Evolutionary conservation across 2,329 filamentous ascomycete genomes (phyloP).

Genomic region (Colletotrichum musae): DNA sequence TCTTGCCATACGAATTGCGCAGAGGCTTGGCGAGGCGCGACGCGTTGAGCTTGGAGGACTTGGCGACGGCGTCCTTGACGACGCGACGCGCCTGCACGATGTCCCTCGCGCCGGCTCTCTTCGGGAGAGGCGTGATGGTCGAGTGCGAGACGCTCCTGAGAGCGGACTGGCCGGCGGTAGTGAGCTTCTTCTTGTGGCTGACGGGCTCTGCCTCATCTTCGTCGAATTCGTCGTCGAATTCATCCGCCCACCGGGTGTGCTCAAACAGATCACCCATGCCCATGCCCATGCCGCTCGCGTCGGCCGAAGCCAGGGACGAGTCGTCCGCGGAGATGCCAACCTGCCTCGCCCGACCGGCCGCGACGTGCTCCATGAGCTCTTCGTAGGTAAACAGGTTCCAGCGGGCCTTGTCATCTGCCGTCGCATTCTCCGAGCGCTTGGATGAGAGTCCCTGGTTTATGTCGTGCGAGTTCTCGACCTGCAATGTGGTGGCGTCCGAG

Average conservation of each 20-base stretch:
- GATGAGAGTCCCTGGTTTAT: background rate
- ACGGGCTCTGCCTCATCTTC: background rate
- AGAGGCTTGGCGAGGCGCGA: constrained; percentile 19
- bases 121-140: constrained; percentile 19
- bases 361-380: background rate
- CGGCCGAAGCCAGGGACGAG: background rate
- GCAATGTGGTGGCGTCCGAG: background rate
- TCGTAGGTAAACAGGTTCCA: background rate
- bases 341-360: background rate
- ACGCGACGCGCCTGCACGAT: constrained; percentile 39
- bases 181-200: background rate
- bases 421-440: background rate
- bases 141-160: background rate
- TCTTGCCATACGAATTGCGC: constrained; percentile 1
- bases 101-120: constrained; percentile 11
- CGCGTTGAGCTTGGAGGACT: constrained; percentile 13
- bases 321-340: background rate
- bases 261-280: background rate
- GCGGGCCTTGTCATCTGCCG: background rate
- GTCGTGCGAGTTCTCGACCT: background rate
- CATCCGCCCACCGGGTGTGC: background rate
- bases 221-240: background rate
- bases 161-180: background rate
- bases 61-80: constrained; percentile 40
- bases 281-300: background rate